Evolutionary conservation across 352 stramenopile genomes (phyloP), one percentile per base, ranked within the genome.

Genomic region (Phytophthora cactorum): DNA sequence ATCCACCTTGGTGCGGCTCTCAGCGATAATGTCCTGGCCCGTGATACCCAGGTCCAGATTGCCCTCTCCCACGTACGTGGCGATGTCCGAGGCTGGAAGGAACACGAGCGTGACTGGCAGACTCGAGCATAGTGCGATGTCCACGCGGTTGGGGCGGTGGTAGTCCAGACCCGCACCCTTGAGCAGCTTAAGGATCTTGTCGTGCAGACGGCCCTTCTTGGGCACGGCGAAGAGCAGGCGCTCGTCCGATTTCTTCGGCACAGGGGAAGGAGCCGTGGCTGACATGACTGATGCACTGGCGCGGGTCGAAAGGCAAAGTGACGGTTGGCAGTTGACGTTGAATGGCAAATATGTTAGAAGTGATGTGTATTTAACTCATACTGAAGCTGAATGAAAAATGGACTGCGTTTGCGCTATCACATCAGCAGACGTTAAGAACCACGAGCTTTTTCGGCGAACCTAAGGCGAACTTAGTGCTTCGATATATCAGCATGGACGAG

Each of bases 31-130:
- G 73, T 98, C 93, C 59, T 98, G 86, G 46, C 97, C 97, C 22
- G 97, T 99, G 75, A 99, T 99, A n/a, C 97, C 97, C 15, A 99
- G 86, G 75, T 99, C 97, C 36, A 99, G 79, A 72, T 99, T 98
- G 66, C 97, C 97, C 59, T 99, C 96, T 43, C 96, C 97, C 10
- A 99, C 97, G 68, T 98, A 99, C 57, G 93, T 98, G 4, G 97
- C 95, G 77, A 99, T 99, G 78, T 99, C 97, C 0, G 96, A 75
- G 1, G 97, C 97, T 1, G 97, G 97, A 22, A 99, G 77, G 72
- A 99, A 99, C 43, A 99, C 95, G 31, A 99, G 82, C 34, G 97
- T 99, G 46, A 99, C 93, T 0, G 96, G 95, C 11, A 99, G 78
- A 60, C 89, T 91, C 53, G 86, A 92, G 81, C 95, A 98, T 12